Percentiles rank a stretch among this genome's conserved stretches.
phyloP scores from a whole-genome alignment of 1,284 basidiomycete genomes.

The Rhodotorula sp. region DNA sequence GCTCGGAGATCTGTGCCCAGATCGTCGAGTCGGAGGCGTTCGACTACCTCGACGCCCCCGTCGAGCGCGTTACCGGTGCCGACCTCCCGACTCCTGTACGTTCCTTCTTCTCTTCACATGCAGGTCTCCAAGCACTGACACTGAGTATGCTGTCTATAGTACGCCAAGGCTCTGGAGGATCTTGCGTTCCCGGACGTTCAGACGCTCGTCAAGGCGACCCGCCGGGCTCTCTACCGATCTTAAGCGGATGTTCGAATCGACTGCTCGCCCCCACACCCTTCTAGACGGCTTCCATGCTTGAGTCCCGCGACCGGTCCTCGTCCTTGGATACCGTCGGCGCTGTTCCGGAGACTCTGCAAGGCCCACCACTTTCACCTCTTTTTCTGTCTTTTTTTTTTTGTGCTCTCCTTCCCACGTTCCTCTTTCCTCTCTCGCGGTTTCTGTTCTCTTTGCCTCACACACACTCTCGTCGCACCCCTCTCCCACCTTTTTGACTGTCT shows the following conservation, averaged over 20 bases:
- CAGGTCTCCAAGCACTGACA: not conserved
- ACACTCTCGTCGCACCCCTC: not conserved
- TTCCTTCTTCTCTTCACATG: slow-evolving; percentile 37
- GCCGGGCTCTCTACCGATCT: slow-evolving; percentile 32
- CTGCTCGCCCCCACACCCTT: too few species aligned
- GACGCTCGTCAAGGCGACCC: slow-evolving; percentile 58
- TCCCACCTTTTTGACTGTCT: not conserved
- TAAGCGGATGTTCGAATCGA: slow-evolving; percentile 2
- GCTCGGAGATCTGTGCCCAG: slow-evolving; percentile 95
- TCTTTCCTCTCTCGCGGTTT: not conserved
- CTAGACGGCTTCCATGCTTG: not conserved
- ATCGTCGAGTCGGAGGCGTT: slow-evolving; percentile 61
- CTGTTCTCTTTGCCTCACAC: not conserved
- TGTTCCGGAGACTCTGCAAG: too few species aligned
- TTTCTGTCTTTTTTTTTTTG: not conserved
- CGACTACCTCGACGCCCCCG: slow-evolving; percentile 94
- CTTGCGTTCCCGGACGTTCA: slow-evolving; percentile 88
- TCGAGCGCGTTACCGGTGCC: slow-evolving; percentile 96
- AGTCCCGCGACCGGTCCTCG: too few species aligned
- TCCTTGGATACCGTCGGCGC: too few species aligned
- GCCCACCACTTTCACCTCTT: not conserved
- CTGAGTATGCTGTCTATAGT: slow-evolving; percentile 52
- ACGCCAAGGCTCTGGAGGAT: slow-evolving; percentile 80
- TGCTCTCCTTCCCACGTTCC: not conserved
- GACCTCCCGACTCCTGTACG: slow-evolving; percentile 90